Conservation (phyloP, 345 rosid genomes). For the Acer negundo region DNA sequence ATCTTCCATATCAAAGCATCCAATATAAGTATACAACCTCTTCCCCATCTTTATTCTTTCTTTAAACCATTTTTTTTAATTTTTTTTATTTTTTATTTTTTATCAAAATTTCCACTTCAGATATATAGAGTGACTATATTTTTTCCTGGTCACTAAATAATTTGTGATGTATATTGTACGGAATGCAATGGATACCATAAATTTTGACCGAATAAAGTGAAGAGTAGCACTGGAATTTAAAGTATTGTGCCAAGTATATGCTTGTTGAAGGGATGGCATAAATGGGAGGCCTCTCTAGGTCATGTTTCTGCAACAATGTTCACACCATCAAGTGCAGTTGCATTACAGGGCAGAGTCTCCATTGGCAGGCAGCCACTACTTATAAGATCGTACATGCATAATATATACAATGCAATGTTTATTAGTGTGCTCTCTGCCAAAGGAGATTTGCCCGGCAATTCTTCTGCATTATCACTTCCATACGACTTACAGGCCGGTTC, state of each 20-base stretch:
- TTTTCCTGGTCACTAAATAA: background rate
- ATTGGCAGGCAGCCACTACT: conserved; percentile 41
- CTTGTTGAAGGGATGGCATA: conserved; percentile 27
- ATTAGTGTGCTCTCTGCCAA: conserved; percentile 36
- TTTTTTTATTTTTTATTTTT: too few relatives aligned
- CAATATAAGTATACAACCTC: background rate
- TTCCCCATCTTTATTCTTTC: conserved; percentile 1
- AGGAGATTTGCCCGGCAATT: conserved; percentile 60
- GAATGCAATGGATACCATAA: background rate
- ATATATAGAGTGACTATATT: too few relatives aligned
- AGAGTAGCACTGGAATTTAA: background rate
- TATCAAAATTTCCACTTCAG: too few relatives aligned
- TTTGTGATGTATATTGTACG: background rate
- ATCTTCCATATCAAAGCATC: conserved; percentile 29
- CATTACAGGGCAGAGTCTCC: conserved; percentile 45
- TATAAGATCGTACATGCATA: background rate
- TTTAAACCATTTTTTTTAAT: too few relatives aligned
- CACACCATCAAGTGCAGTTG: conserved; percentile 30
- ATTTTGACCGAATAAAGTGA: conserved; percentile 13
- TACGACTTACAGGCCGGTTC: background rate
- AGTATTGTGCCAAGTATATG: conserved; percentile 47
- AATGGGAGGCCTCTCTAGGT: conserved; percentile 10
- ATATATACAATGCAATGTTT: background rate
- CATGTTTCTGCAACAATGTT: background rate
- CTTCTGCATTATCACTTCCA: conserved; percentile 33